These are phyloP conservation scores for Schwanniomyces vanrijiae DNA, from an alignment of 805 yeast genomes.

Conservation along the genomic window DNA sequence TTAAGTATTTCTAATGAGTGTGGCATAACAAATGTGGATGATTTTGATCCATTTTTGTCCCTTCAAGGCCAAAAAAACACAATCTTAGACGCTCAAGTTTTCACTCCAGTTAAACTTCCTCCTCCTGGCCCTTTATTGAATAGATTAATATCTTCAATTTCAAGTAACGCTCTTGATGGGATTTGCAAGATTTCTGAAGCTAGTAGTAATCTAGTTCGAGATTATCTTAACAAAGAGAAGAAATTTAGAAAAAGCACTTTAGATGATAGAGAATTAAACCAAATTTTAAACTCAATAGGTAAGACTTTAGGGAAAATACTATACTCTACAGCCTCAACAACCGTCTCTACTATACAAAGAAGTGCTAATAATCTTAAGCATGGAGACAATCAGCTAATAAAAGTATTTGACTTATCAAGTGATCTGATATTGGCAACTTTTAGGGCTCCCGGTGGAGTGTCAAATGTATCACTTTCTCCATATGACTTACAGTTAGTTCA, in stretches of 20 bases:
- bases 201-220: slow-evolving; percentile 44
- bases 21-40: slow-evolving; percentile 2
- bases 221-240: slow-evolving; percentile 28
- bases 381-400: slow-evolving; percentile 38
- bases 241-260: slow-evolving; percentile 4
- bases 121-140: slow-evolving; percentile 48
- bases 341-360: slow-evolving; percentile 23
- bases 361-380: slow-evolving; percentile 19
- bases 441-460: slow-evolving; percentile 62
- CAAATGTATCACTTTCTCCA: slow-evolving; percentile 60
- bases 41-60: slow-evolving; percentile 11
- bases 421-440: slow-evolving; percentile 43
- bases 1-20: slow-evolving; percentile 19
- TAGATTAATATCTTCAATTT: slow-evolving; percentile 47
- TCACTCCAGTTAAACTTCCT: slow-evolving; percentile 49
- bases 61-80: background rate
- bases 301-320: slow-evolving; percentile 31
- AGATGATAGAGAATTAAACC: slow-evolving; percentile 17
- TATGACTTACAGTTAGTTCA: slow-evolving; percentile 58
- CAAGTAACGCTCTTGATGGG: slow-evolving; percentile 55
- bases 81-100: slow-evolving; percentile 6
- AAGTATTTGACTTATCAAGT: slow-evolving; percentile 48
- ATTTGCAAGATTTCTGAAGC: slow-evolving; percentile 48
- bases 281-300: slow-evolving; percentile 28
- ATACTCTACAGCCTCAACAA: slow-evolving; percentile 32